Evolutionary conservation across 2,329 filamentous ascomycete genomes (phyloP), one percentile per base, ranked within the genome.

Genomic region (Mollisia scopiformis): DNA sequence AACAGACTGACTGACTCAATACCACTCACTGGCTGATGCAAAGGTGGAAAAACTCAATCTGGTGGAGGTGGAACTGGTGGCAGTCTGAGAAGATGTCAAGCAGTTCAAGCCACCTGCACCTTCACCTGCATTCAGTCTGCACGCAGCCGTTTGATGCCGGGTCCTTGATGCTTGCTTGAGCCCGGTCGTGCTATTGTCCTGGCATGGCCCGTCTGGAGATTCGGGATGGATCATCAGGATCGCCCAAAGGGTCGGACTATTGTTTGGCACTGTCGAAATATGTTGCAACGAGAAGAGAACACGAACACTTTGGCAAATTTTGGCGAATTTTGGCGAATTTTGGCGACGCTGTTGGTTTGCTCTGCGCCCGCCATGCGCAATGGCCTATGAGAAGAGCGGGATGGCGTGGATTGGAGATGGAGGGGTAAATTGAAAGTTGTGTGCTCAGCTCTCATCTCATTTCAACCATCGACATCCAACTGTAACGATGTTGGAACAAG

Each of bases 181-280:
- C 19, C 14, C 7, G 49, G 31, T 11, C 13, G 8, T 41, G 19
- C 33, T 56, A 16, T 2, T 30, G 30, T 7, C 27, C n/a, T n/a
- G n/a, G n/a, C 5, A n/a, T 51, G 27, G 28, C 27, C 39, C 39
- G 27, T 37, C 43, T 56, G 41, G 52, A 56, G 58, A 60, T 58
- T 62, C 35, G 55, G 56, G 57, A 58, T 51, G 41, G 16, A 6
- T 13, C 14, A 62, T 66, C 62, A 59, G 35, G 64, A 68, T 68
- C 66, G 60, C 31, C 59, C 51, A 54, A 47, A 57, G 56, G 58
- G 52, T 57, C 59, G 62, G 62, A 54, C 62, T 57, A 54, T 54
- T 62, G 59, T 63, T 57, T 66, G 47, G 50, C 56, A 33, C 35
- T 30, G 37, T 31, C 23, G 50, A 25, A 19, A 39, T 21, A 23